Evolutionary conservation across 129 eudicot species (phyloP).

Genomic region (Logfia minima): DNA sequence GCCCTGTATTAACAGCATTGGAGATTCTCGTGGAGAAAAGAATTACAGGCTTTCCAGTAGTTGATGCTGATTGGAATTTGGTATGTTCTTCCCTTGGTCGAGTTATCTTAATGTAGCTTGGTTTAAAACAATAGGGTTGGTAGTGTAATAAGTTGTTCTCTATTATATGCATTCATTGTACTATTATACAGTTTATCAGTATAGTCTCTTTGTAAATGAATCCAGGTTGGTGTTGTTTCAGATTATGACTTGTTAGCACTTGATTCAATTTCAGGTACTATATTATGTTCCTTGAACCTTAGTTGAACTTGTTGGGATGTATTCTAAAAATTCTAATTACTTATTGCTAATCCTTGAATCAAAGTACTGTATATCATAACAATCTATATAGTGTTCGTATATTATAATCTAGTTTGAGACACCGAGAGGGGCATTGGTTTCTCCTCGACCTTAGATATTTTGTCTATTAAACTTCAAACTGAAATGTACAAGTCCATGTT

Average conservation of each 20-base stretch:
- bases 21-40: slow-evolving; percentile 76
- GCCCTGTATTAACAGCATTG: slow-evolving; percentile 45
- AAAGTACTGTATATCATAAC: not conserved
- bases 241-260: slow-evolving; percentile 95
- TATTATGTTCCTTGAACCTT: slow-evolving; percentile 13
- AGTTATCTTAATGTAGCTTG: slow-evolving; percentile 16
- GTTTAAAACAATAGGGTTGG: slow-evolving; percentile 1
- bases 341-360: not conserved
- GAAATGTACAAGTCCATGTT: not conserved
- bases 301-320: not conserved
- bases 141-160: not conserved
- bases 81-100: slow-evolving; percentile 34
- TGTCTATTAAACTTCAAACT: not conserved
- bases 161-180: slow-evolving; percentile 3
- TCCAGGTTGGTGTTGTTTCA: slow-evolving; percentile 95
- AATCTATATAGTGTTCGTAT: not conserved
- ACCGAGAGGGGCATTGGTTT: not conserved
- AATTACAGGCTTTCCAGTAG: slow-evolving; percentile 81
- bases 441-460: not conserved
- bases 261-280: slow-evolving; percentile 81
- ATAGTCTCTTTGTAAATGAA: slow-evolving; percentile 11
- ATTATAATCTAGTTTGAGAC: slow-evolving; percentile 2
- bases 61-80: slow-evolving; percentile 79
- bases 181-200: not conserved
- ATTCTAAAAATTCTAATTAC: slow-evolving; percentile 2